phyloP scores from a whole-genome alignment of 164 flowering plant species.

The Buxus sempervirens region DNA sequence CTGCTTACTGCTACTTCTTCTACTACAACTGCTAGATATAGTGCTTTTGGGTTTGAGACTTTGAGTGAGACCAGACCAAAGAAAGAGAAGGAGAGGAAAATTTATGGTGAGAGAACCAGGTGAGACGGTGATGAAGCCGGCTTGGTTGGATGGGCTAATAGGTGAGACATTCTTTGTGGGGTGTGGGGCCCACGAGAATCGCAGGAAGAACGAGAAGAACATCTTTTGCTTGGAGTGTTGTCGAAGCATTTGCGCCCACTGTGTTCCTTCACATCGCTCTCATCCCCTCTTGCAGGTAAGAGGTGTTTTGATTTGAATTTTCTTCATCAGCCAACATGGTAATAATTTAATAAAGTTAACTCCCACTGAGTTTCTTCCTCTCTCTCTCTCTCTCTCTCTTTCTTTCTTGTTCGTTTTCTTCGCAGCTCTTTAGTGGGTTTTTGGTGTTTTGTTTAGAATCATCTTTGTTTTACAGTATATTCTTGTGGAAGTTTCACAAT shows the following conservation, averaged over 20 bases:
- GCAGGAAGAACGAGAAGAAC: constrained; percentile 52
- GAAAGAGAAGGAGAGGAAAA: background rate
- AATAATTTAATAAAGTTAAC: too few relatives aligned
- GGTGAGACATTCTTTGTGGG: constrained; percentile 33
- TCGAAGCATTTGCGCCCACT: constrained; percentile 47
- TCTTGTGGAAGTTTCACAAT: too few relatives aligned
- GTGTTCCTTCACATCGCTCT: constrained; percentile 37
- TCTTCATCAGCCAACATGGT: background rate
- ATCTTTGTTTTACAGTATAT: background rate
- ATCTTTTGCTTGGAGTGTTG: constrained; percentile 51
- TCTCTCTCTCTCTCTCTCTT: too few relatives aligned
- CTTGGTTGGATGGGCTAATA: constrained; percentile 33
- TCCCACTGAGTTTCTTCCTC: too few relatives aligned
- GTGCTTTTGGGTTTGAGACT: too few relatives aligned
- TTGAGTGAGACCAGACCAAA: too few relatives aligned
- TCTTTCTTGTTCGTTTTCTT: background rate
- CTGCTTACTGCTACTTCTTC: too few relatives aligned
- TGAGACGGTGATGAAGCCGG: constrained; percentile 24
- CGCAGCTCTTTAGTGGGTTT: background rate
- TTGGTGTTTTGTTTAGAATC: background rate
- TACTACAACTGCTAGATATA: background rate
- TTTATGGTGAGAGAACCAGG: background rate
- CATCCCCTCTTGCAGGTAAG: constrained; percentile 45
- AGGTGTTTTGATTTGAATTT: too few relatives aligned
- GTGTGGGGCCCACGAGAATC: constrained; percentile 37